Percentiles rank a stretch among this genome's conserved stretches.
phyloP scores from a whole-genome alignment of 2,329 filamentous ascomycete species.

The Aspergillus floridensis region DNA sequence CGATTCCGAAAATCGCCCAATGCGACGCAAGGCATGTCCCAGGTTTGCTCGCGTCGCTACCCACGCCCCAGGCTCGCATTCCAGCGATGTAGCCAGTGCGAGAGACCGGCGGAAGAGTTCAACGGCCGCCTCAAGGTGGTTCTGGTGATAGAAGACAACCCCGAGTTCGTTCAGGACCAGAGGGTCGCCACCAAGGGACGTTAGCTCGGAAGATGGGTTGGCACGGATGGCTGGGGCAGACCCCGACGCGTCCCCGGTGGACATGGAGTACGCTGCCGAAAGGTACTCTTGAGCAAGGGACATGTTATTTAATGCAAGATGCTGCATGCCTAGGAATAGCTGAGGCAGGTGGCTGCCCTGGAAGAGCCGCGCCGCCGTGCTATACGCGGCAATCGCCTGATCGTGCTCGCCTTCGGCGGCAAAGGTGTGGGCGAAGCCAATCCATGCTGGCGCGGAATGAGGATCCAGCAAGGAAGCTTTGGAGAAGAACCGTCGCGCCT shows the following conservation, averaged over 20 bases:
- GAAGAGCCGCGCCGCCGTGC: conserved; percentile 88
- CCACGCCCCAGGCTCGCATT: conserved; percentile 78
- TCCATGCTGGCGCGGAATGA: conserved; percentile 96
- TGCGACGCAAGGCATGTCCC: conserved; percentile 78
- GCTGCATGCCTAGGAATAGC: conserved; percentile 97
- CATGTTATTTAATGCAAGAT: conserved; percentile 94
- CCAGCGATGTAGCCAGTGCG: conserved; percentile 72
- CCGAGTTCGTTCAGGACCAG: conserved; percentile 93
- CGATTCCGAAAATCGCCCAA: conserved; percentile 67
- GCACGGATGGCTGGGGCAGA: conserved; percentile 26
- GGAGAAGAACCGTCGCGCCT: conserved; percentile 92
- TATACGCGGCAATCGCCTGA: conserved; percentile 96
- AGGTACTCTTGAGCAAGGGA: conserved; percentile 90
- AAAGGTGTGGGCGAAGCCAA: conserved; percentile 97
- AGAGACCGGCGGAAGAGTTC: conserved; percentile 76
- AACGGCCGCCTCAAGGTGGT: conserved; percentile 71
- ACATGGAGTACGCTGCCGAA: conserved; percentile 73
- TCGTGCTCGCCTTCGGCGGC: conserved; percentile 97
- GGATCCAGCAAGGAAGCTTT: conserved; percentile 97
- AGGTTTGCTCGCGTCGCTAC: conserved; percentile 83
- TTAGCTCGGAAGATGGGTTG: conserved; percentile 21
- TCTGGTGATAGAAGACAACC: conserved; percentile 91
- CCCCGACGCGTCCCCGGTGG: conserved; percentile 39
- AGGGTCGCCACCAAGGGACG: conserved; percentile 60
- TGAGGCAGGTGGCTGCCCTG: conserved; percentile 96